Evolutionary conservation across 768 basidiomycete genomes (phyloP), one percentile per base, ranked within the genome.

Genomic region (Rossbeevera mucosa): DNA sequence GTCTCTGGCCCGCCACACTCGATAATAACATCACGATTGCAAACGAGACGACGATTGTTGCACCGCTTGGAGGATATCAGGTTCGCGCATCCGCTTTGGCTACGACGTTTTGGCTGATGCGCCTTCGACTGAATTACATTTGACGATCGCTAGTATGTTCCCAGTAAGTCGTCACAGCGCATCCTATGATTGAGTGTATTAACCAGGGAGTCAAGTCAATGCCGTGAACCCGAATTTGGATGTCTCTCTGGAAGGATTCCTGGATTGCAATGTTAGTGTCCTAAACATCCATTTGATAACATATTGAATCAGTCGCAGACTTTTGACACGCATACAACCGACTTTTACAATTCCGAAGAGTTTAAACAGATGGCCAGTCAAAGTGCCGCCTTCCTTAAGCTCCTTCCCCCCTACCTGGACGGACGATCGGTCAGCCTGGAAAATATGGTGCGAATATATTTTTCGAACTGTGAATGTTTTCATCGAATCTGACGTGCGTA

Each of bases 31-130:
- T 74, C 13, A 79, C 77, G 0, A 72, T 90, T n/a, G 83, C 87
- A 1, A 85, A 91, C 60, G 81, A 83, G 2, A 75, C 83, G 2
- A 77, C 66, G 11, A 66, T 89, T 51, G 64, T 66, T 2, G 82
- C 78, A 8, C 86, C 88, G 4, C 66, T 88, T 1, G 68, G 65
- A 16, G 88, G 88, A 7, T 90, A 88, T 64, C 86, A 88, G 59
- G 70, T 70, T 28, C n/a, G 69, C 52, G 5, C 33, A 22, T 44
- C n/a, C 20, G 3, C 28, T 24, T 41, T 31, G 13, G 13, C 43
- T 9, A 20, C 45, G 16, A 40, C n/a, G 31, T 42, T 53, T 48
- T 43, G 41, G 30, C 59, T 54, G 12, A 29, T 44, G 56, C 50
- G 47, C 22, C 62, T 16, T 25, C 24, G 11, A 44, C 30, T 20